Base-by-base conservation (phyloP, 2,329 filamentous ascomycete genomes). In the Lachnellula occidentalis region DNA sequence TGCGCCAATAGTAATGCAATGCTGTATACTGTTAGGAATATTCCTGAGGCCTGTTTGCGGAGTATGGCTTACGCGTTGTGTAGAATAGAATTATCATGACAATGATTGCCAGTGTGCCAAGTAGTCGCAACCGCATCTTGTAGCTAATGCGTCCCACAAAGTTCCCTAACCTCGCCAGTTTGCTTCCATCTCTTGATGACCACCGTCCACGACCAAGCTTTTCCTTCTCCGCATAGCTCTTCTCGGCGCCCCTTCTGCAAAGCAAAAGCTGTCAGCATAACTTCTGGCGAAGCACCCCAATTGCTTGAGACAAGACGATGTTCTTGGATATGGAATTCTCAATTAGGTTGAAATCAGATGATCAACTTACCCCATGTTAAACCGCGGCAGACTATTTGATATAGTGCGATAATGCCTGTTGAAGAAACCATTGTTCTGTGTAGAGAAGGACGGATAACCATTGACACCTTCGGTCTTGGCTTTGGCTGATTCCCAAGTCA, bases 361-460 rank as follows among this genome's bases (percentile, higher is more conserved):
- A 46, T 46, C 14, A 24, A 46, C 43, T 14, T 46, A 63, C 50
- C 69, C 68, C 48, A 78, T 72, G 60, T 82, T 79, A 70, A 94
- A 92, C 22, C 81, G 80, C 7, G 92, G 90, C 56, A 96, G 74
- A 60, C 85, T 90, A 64, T 83, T 86, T 4, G 89, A 94, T 64
- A 96, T 79, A 61, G 81, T 86, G 61, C 89, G 86, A 74, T 90
- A 89, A 70, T 95, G 89, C 60, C 89, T 83, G 55, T 83, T 85
- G 71, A 96, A 92, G 78, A 95, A 95, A 54, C 91, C 89, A 66
- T 89, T 85, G 67, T 90, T 90, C 65, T 87, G 84, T 9, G 86
- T 91, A 58, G 85, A 85, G 72, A 90, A 94, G 39, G 87, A 87
- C 8, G 89, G 85, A 68, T 91, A 90, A 64, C 86, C 83, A 68